Base-by-base conservation (phyloP, 352 stramenopile genomes). In the Phytophthora cryptogea region DNA sequence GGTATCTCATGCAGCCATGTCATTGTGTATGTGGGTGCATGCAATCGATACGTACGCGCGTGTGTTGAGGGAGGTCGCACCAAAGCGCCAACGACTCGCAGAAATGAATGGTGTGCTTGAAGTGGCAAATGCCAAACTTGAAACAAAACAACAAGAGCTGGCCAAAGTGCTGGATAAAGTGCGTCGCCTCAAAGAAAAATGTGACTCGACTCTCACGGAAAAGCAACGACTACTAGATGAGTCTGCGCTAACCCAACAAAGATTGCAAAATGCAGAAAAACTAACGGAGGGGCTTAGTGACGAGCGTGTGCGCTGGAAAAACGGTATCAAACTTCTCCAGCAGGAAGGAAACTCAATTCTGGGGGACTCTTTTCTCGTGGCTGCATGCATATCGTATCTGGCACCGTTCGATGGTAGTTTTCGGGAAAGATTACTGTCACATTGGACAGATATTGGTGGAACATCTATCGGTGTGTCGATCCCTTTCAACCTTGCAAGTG, bases 1-100 rank as follows among this genome's bases (percentile, higher is more conserved):
- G 49, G 84, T 93, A 5, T 94, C 82, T 5, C 66, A 70, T 14
- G 87, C 88, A 0, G 86, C 86, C 2, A 88, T 88, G 76, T 90
- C 81, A n/a, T 54, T 96, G 26, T 95, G 88, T 27, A 95, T 94
- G 85, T 96, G 86, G 86, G 82, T 94, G 14, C 83, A 93, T 60
- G 88, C 88, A 0, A 68, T 96, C 23, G 76, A 92, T 51, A 90
- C 85, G 8, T 96, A 96, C 30, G 80, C 81, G 10, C 76, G 79
- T 6, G 59, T 92, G 0, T 78, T 78, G 51, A 86, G 89, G 56
- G 80, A 94, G 46, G 86, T 96, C 2, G 79, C 70, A 0, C 87
- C 88, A 0, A 96, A 94, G 45, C 76, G 76, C 1, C 80, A 92
- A 41, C 68, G 71, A 2, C 62, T 94, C 0, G 73, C 65, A 4